phyloP scores from a whole-genome alignment of 352 stramenopile species.

The Phytophthora cajani region DNA sequence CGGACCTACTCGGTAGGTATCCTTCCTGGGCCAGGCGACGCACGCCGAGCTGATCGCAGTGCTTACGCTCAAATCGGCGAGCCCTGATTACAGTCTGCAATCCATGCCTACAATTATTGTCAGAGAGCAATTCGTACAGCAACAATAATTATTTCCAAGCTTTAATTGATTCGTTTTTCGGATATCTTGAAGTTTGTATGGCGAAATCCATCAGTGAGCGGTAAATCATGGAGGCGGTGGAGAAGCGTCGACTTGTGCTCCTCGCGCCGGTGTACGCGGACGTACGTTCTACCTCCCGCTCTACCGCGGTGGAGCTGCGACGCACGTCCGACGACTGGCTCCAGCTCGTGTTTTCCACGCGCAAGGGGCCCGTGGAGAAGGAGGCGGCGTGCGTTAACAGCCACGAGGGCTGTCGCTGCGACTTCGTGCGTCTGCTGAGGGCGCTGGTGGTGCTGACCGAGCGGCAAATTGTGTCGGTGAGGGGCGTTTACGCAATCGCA shows the following conservation, averaged over 20 bases:
- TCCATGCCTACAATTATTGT: neutral
- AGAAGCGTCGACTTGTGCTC: slow-evolving; percentile 27
- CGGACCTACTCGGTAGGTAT: neutral
- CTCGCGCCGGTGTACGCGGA: slow-evolving; percentile 38
- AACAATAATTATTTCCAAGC: neutral
- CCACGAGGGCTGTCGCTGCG: slow-evolving; percentile 43
- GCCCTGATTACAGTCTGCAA: slow-evolving; percentile 39
- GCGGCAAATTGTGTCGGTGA: slow-evolving; percentile 36
- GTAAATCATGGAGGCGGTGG: slow-evolving; percentile 12
- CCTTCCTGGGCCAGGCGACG: neutral
- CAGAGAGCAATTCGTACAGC: neutral
- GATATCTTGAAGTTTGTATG: slow-evolving; percentile 18
- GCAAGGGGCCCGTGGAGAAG: slow-evolving; percentile 28
- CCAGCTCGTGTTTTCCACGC: slow-evolving; percentile 41
- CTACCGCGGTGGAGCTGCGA: slow-evolving; percentile 29
- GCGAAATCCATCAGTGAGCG: neutral
- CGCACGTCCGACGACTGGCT: slow-evolving; percentile 37
- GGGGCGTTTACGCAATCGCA: slow-evolving; percentile 44
- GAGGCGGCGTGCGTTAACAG: slow-evolving; percentile 51
- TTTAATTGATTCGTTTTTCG: neutral
- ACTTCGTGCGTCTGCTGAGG: slow-evolving; percentile 50
- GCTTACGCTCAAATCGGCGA: slow-evolving; percentile 35
- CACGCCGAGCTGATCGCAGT: neutral
- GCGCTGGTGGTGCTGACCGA: slow-evolving; percentile 52
- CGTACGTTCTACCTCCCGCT: neutral